Evolutionary conservation across 768 basidiomycete species (phyloP).

Genomic region (Butyriboletus loyo): DNA sequence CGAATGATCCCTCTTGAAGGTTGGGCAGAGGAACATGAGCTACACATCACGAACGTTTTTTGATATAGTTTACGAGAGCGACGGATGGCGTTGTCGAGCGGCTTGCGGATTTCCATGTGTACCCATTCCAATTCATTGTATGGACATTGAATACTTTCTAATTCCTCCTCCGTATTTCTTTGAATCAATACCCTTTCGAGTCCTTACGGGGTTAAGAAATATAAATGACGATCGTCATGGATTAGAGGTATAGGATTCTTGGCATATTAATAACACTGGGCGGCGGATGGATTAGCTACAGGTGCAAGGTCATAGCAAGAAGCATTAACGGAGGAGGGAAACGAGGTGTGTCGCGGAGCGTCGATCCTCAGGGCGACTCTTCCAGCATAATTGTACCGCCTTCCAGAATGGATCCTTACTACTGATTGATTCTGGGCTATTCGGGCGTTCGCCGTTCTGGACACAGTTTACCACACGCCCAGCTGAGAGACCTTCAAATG

Average conservation of each 20-base stretch:
- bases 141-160: slow-evolving; percentile 14
- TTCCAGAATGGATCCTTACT: slow-evolving; percentile 15
- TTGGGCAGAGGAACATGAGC: neutral
- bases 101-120: slow-evolving; percentile 7
- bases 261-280: neutral
- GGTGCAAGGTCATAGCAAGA: neutral
- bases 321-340: neutral
- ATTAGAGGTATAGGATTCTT: neutral
- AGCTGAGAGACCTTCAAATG: neutral
- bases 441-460: neutral
- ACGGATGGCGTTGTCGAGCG: neutral
- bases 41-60: slow-evolving; percentile 2
- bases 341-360: slow-evolving; percentile 9
- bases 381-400: slow-evolving; percentile 10
- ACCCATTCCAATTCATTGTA: slow-evolving; percentile 17
- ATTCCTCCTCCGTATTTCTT: slow-evolving; percentile 12
- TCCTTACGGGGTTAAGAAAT: neutral
- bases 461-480: neutral
- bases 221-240: neutral
- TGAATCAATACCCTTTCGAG: slow-evolving; percentile 4
- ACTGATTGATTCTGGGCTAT: slow-evolving; percentile 4
- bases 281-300: neutral
- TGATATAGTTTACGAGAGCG: slow-evolving; percentile 1
- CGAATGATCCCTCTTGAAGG: slow-evolving; percentile 43
- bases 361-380: slow-evolving; percentile 1